These are phyloP conservation scores for Cicer arietinum DNA, from an alignment of 306 rosid genomes.

Conservation along the genomic window DNA sequence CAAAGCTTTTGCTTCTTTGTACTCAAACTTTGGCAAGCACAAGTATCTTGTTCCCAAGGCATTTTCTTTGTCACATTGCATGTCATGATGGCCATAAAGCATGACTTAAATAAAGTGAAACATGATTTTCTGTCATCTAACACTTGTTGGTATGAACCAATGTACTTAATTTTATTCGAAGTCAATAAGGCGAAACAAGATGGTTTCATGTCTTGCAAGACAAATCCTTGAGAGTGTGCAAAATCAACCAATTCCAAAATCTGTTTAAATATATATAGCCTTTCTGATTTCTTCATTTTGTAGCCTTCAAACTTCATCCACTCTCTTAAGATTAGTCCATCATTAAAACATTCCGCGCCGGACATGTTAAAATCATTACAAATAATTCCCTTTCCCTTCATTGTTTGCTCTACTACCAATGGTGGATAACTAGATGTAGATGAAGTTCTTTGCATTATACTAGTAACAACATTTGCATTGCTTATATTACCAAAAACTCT, in stretches of 20 bases:
- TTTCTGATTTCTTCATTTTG: constrained; percentile 48
- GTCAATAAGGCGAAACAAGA: constrained; percentile 59
- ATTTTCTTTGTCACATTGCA: constrained; percentile 50
- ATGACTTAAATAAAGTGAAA: constrained; percentile 22
- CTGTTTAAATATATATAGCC: constrained; percentile 60
- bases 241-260: constrained; percentile 59
- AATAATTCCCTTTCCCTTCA: constrained; percentile 56
- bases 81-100: constrained; percentile 14
- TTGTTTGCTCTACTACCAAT: constrained; percentile 43
- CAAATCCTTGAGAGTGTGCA: constrained; percentile 62
- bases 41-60: constrained; percentile 43
- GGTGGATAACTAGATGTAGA: constrained; percentile 51
- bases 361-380: constrained; percentile 45
- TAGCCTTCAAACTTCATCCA: constrained; percentile 53
- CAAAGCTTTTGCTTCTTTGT: constrained; percentile 51
- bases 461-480: constrained; percentile 39
- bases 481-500: constrained; percentile 49
- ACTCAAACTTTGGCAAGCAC: constrained; percentile 41
- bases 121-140: constrained; percentile 27
- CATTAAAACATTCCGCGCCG: constrained; percentile 31
- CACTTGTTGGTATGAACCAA: constrained; percentile 51
- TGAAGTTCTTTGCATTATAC: constrained; percentile 39
- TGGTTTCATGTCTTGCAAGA: constrained; percentile 60
- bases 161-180: constrained; percentile 55
- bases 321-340: constrained; percentile 62